Percentiles rank a stretch among this genome's conserved stretches.
phyloP scores from a whole-genome alignment of 2,329 filamentous ascomycete genomes.

The Sporothrix inflata region DNA sequence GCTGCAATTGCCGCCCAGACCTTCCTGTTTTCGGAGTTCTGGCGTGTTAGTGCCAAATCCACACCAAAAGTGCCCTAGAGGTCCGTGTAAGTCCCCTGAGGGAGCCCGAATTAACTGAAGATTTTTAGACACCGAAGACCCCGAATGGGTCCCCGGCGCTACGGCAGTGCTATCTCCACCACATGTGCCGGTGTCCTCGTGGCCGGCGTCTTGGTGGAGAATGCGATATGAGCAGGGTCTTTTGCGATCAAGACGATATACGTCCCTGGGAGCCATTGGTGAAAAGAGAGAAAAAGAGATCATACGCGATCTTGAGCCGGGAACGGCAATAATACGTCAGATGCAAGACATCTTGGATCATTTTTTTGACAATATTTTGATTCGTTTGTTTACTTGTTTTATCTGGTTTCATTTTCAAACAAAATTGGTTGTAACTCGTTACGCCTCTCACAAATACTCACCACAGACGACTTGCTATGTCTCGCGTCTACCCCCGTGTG shows the following conservation, averaged over 20 bases:
- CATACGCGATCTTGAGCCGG: background rate
- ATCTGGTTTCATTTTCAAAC: no score
- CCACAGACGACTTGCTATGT: background rate
- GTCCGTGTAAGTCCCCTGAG: background rate
- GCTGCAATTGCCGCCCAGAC: background rate
- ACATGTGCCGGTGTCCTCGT: background rate
- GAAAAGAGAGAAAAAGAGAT: background rate
- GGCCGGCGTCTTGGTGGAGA: slow-evolving; percentile 3
- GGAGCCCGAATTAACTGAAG: background rate
- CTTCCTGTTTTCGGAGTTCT: background rate
- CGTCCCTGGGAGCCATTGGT: background rate
- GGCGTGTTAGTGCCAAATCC: background rate
- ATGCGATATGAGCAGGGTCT: background rate
- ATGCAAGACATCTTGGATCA: background rate
- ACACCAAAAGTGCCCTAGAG: background rate
- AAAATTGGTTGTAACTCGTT: background rate
- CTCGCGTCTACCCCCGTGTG: slow-evolving; percentile 21
- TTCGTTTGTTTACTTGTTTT: background rate
- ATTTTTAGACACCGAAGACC: slow-evolving; percentile 15
- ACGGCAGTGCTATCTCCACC: background rate
- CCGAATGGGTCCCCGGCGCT: slow-evolving; percentile 5
- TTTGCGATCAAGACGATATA: background rate
- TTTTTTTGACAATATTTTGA: background rate
- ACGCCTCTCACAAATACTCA: background rate
- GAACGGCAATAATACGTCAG: slow-evolving; percentile 4